Base-by-base conservation (phyloP, 176 grass and related monocot genomes). In the Ensete ventricosum region DNA sequence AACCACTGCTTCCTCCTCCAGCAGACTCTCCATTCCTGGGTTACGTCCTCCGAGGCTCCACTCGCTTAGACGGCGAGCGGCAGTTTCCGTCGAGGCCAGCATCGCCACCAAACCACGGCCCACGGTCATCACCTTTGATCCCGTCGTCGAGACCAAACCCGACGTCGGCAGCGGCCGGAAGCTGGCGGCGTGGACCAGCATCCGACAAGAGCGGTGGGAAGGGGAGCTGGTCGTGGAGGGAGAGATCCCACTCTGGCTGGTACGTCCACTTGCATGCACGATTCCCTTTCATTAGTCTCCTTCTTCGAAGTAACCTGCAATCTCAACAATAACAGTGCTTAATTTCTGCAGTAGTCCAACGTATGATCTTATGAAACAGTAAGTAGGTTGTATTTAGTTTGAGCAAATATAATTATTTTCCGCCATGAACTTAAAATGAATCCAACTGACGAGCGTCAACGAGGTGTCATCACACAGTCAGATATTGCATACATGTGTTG, bases 151-250 rank as follows among this genome's bases (percentile, higher is more conserved):
- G 50, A 60, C 76, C 3, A 55, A 67, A 29, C 71, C 14, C 1
- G 55, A 14, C 12, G 64, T 19, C 52, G 71, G 74, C 20, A 80
- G 62, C 25, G 83, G 34, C 34, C 34, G 81, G 55, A 78, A 88
- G 72, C 83, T 91, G 66, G 85, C 88, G 76, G 95, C 91, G 50
- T 99, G 95, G 95, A 94, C 69, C 74, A 99, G 90, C 73, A 1
- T 99, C 62, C 83, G 72, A 73, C 86, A 94, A 82, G 95, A 99
- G 86, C 87, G 86, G 81, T 99, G 95, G 95, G 82, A 90, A 29
- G 95, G 95, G 9, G 78, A 81, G 21, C 85, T 99, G 52, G 70
- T 59, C 26, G 69, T 94, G 29, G 78, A 99, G 48, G 95, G 95
- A 1, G 65, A 87, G 78, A 80, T 99, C 53, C 95, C 95, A 19